These are phyloP conservation scores for Trametes versicolor DNA, from an alignment of 1,284 basidiomycete species.

Conservation along the genomic window DNA sequence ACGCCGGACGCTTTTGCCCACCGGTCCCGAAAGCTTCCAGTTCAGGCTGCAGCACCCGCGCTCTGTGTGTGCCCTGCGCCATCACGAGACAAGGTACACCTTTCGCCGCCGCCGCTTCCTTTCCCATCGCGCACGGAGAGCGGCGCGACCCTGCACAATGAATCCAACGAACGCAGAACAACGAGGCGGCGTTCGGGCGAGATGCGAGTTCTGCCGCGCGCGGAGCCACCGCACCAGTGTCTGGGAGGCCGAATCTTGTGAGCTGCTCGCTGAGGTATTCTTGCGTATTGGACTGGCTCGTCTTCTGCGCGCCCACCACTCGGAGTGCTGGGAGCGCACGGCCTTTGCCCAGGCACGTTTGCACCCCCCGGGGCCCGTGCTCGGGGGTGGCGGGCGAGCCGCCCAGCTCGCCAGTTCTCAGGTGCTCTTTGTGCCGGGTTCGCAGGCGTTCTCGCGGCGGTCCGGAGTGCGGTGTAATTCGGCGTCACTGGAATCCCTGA, in stretches of 20 bases:
- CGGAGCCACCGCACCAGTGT: conserved; percentile 2
- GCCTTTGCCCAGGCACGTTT: neutral
- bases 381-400: conserved; percentile 1
- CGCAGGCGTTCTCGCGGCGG: neutral
- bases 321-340: neutral
- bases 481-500: neutral
- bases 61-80: too few relatives aligned
- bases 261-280: neutral
- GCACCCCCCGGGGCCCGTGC: conserved; percentile 1
- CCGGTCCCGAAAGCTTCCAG: conserved; percentile 1
- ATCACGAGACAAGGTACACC: too few relatives aligned
- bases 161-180: neutral
- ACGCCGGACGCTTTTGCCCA: neutral
- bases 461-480: neutral
- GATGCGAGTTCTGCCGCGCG: neutral
- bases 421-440: neutral
- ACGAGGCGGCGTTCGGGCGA: neutral
- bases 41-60: neutral
- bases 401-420: neutral
- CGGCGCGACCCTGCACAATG: conserved; percentile 3
- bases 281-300: neutral
- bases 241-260: neutral
- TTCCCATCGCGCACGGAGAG: conserved; percentile 10
- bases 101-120: conserved; percentile 1
- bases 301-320: neutral